phyloP scores from a whole-genome alignment of 768 basidiomycete genomes.

The Mycena belliarum region DNA sequence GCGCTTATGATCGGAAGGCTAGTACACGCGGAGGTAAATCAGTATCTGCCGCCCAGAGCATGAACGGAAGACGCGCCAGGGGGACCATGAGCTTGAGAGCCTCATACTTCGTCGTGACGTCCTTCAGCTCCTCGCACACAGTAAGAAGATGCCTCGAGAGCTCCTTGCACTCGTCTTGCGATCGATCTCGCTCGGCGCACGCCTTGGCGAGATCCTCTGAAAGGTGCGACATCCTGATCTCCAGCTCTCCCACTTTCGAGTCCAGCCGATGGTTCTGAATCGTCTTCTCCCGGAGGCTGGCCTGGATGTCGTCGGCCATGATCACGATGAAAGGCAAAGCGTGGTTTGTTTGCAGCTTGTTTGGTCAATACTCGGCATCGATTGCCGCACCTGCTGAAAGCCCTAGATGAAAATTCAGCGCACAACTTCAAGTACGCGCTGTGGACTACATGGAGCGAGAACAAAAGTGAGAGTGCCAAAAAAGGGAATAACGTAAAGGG shows the following conservation, averaged over 20 bases:
- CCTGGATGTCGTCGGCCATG: not conserved
- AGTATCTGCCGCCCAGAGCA: not conserved
- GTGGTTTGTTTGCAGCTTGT: not conserved
- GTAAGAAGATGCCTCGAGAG: not conserved
- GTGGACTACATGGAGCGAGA: too few species aligned
- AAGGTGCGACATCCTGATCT: slow-evolving; percentile 1
- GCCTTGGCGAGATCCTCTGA: slow-evolving; percentile 1
- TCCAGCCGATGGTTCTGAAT: slow-evolving; percentile 6
- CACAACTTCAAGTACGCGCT: too few species aligned
- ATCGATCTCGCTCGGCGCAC: slow-evolving; percentile 3
- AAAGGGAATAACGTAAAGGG: too few species aligned
- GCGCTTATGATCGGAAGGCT: not conserved
- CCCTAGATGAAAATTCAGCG: too few species aligned
- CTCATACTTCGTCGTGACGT: not conserved
- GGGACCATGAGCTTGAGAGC: not conserved
- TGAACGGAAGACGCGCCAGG: not conserved
- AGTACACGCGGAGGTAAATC: too few species aligned
- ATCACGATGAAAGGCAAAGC: not conserved
- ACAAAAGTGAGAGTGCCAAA: too few species aligned
- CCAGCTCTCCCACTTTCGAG: slow-evolving; percentile 2
- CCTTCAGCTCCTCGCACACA: slow-evolving; percentile 3
- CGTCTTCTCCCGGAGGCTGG: not conserved
- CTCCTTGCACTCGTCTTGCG: not conserved
- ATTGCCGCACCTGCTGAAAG: not conserved
- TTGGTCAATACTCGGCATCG: not conserved